Base-by-base conservation (phyloP, 257 asterid species). In the Coffea eugenioides region DNA sequence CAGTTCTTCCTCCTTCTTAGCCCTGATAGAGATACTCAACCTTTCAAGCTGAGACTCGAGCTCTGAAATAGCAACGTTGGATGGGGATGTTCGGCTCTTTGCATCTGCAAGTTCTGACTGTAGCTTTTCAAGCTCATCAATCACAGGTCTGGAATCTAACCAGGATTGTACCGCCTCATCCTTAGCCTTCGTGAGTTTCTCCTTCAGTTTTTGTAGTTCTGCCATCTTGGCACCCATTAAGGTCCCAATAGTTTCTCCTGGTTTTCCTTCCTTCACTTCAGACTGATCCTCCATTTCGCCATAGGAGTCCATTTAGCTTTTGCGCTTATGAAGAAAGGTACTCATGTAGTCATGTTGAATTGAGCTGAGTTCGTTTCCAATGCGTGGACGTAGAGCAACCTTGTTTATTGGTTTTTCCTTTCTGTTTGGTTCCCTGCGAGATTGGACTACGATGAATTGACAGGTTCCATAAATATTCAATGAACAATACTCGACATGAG, bases 161-260 rank as follows among this genome's bases (percentile, higher is more conserved):
- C 91, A 92, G 36, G 95, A 89, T 70, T 90, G 97, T 71, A 25
- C 85, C 0, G 89, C 90, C 1, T 89, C 90, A 79, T 92, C 97
- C 80, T 92, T 92, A 25, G 93, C 95, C 59, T 73, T 86, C 81
- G 41, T 81, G 76, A 90, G 89, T 67, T 86, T 84, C 49, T 83
- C 85, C 81, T 84, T 84, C 43, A 87, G 72, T 49, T 74, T 77
- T 15, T 83, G 85, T 48, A 90, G 81, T 71, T 91, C 88, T n/a
- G 57, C 84, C 64, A 56, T 82, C 78, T 83, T 87, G 51, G 54
- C 52, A 12, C 48, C 82, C 71, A 81, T 13, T 56, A 81, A 31
- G 14, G 34, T 59, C 62, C 36, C 48, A 1, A 34, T 7, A 20
- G 45, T 27, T 57, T 61, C 84, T 81, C 75, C 80, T 54, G 67